Percentiles rank a stretch among this genome's conserved stretches.
phyloP scores from a whole-genome alignment of 768 basidiomycete genomes.

The Russula sp. region DNA sequence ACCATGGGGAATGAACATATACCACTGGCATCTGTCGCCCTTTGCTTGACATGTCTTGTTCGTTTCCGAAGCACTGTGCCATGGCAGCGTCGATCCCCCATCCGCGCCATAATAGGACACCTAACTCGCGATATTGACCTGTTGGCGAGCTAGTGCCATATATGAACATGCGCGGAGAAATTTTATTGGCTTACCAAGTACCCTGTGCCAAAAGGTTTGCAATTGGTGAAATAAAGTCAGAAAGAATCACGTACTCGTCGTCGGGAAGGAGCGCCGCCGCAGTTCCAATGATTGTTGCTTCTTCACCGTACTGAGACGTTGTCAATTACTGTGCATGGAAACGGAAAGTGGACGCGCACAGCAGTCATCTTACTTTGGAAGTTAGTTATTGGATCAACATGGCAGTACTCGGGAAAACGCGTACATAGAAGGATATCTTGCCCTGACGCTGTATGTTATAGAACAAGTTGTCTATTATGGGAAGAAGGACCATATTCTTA shows the following conservation, averaged over 20 bases:
- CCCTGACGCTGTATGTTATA: slow-evolving; percentile 94
- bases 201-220: slow-evolving; percentile 42
- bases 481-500: slow-evolving; percentile 75
- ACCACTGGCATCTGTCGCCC: slow-evolving; percentile 95
- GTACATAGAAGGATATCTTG: slow-evolving; percentile 85
- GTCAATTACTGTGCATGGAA: slow-evolving; percentile 6
- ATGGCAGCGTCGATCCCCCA: slow-evolving; percentile 78
- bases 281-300: slow-evolving; percentile 85
- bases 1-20: slow-evolving; percentile 33
- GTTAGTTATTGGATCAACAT: slow-evolving; percentile 8
- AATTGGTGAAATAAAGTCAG: slow-evolving; percentile 5
- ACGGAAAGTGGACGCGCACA: slow-evolving; percentile 45
- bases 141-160: slow-evolving; percentile 16
- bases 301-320: slow-evolving; percentile 70
- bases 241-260: slow-evolving; percentile 66
- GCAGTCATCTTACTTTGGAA: slow-evolving; percentile 64
- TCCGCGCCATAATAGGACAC: slow-evolving; percentile 85
- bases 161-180: not conserved
- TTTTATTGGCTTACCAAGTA: slow-evolving; percentile 54
- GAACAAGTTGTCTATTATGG: slow-evolving; percentile 81
- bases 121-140: slow-evolving; percentile 94
- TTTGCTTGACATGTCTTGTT: slow-evolving; percentile 74
- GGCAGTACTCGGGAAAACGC: slow-evolving; percentile 33
- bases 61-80: slow-evolving; percentile 89
- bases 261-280: slow-evolving; percentile 78